Evolutionary conservation across 1,284 basidiomycete genomes (phyloP).

Genomic region (Acaromyces ingoldii): DNA sequence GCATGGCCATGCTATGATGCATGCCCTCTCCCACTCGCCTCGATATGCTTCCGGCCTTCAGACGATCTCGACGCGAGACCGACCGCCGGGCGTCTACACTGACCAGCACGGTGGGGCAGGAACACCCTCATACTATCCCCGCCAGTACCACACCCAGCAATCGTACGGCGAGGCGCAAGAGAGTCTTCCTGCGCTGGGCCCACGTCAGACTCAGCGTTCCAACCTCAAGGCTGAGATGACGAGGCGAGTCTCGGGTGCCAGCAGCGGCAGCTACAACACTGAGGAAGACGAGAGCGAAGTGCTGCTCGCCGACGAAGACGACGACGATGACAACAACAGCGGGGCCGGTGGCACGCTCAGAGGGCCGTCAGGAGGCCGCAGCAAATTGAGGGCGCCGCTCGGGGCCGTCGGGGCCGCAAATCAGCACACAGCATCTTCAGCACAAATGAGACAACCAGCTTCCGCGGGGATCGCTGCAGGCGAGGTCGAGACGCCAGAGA

Average conservation of each 20-base stretch:
- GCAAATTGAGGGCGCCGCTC: background rate
- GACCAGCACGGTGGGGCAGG: background rate
- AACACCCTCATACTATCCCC: background rate
- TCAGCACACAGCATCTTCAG: no score
- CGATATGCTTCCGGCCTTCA: constrained; percentile 4
- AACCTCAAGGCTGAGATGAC: constrained; percentile 1
- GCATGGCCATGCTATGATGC: background rate
- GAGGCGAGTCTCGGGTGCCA: no score
- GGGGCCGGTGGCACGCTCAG: background rate
- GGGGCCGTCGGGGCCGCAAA: background rate
- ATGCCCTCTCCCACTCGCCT: constrained; percentile 1
- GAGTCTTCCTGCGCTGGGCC: background rate
- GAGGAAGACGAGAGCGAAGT: background rate
- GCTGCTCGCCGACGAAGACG: background rate
- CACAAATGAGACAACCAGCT: background rate
- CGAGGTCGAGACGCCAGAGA: constrained; percentile 21
- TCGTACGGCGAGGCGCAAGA: constrained; percentile 1
- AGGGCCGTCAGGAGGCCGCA: no score
- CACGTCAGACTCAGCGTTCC: background rate
- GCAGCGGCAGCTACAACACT: no score
- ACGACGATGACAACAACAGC: background rate
- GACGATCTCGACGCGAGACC: background rate
- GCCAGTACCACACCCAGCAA: background rate
- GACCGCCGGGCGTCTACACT: background rate
- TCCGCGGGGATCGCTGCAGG: background rate